These are phyloP conservation scores for Microcera coccophila DNA, from an alignment of 2,329 filamentous ascomycete genomes.

Conservation along the genomic window DNA sequence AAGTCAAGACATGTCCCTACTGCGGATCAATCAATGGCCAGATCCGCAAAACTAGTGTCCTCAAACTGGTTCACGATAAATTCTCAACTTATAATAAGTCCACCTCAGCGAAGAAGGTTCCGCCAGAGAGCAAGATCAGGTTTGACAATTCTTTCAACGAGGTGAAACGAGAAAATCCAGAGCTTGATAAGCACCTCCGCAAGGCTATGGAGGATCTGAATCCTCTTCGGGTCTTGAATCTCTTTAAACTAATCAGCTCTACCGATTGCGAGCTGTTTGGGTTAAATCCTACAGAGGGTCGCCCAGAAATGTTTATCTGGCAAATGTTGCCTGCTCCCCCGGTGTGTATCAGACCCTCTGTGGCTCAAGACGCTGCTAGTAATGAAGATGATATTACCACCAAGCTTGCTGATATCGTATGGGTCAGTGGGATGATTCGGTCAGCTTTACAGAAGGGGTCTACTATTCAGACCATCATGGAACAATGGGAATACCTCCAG, in stretches of 20 bases:
- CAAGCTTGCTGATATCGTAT: slow-evolving; percentile 93
- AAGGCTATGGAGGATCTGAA: slow-evolving; percentile 95
- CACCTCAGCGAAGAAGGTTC: slow-evolving; percentile 76
- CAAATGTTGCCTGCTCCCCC: slow-evolving; percentile 92
- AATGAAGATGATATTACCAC: slow-evolving; percentile 97
- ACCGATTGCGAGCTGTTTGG: slow-evolving; percentile 89
- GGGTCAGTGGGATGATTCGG: slow-evolving; percentile 83
- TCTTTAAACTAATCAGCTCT: slow-evolving; percentile 83
- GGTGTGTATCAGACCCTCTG: slow-evolving; percentile 89
- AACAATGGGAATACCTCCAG: slow-evolving; percentile 97
- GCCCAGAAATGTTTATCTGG: slow-evolving; percentile 97
- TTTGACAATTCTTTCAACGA: slow-evolving; percentile 84
- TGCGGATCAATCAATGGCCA: slow-evolving; percentile 83
- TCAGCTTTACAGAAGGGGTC: slow-evolving; percentile 80
- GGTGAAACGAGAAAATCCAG: slow-evolving; percentile 71
- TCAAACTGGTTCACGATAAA: slow-evolving; percentile 93
- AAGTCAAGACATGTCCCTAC: slow-evolving; percentile 75
- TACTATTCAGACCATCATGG: slow-evolving; percentile 84
- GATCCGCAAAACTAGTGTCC: slow-evolving; percentile 85
- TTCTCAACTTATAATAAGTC: slow-evolving; percentile 86
- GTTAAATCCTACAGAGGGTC: slow-evolving; percentile 77
- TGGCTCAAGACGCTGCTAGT: slow-evolving; percentile 86
- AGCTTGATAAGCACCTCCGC: slow-evolving; percentile 84
- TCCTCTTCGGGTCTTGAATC: slow-evolving; percentile 78
- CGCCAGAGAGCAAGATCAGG: slow-evolving; percentile 73